phyloP scores from a whole-genome alignment of 2,329 filamentous ascomycete species.

The Cladosporium sp. region DNA sequence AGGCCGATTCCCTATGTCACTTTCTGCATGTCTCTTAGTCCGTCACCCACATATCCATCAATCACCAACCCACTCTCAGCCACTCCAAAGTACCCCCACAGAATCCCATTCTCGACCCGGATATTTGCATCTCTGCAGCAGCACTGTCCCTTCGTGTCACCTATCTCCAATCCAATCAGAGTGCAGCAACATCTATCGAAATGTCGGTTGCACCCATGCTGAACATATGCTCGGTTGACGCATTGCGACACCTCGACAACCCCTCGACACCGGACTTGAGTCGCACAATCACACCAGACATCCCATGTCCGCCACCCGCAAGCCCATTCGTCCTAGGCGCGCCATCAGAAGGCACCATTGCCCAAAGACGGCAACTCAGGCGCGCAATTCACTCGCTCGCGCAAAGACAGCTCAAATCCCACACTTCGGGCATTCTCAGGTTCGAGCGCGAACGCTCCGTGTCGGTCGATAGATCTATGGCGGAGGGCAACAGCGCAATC shows the following conservation, averaged over 20 bases:
- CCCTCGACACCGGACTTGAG: background rate
- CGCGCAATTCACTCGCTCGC: conserved; percentile 1
- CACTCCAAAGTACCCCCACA: background rate
- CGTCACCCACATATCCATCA: conserved; percentile 1
- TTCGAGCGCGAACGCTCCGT: background rate
- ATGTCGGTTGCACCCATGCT: conserved; percentile 10
- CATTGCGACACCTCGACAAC: conserved; percentile 7
- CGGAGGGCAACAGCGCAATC: conserved; percentile 1
- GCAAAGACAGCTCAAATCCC: conserved; percentile 7
- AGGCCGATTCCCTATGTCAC: background rate
- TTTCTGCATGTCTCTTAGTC: background rate
- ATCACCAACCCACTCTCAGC: background rate
- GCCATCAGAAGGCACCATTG: conserved; percentile 5
- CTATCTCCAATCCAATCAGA: background rate
- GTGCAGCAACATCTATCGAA: background rate
- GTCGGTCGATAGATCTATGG: background rate
- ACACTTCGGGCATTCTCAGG: background rate
- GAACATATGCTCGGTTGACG: conserved; percentile 4
- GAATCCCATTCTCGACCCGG: background rate
- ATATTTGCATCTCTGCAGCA: background rate
- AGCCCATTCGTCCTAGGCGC: background rate
- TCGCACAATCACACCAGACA: conserved; percentile 5
- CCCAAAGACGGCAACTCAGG: background rate
- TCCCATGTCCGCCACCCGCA: background rate
- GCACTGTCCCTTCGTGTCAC: background rate